A percentile compares a stretch with the other conserved stretches of the same genome.
These are phyloP conservation scores for Baudoinia panamericana DNA, from an alignment of 495 filamentous ascomycete species.

Conservation along the genomic window DNA sequence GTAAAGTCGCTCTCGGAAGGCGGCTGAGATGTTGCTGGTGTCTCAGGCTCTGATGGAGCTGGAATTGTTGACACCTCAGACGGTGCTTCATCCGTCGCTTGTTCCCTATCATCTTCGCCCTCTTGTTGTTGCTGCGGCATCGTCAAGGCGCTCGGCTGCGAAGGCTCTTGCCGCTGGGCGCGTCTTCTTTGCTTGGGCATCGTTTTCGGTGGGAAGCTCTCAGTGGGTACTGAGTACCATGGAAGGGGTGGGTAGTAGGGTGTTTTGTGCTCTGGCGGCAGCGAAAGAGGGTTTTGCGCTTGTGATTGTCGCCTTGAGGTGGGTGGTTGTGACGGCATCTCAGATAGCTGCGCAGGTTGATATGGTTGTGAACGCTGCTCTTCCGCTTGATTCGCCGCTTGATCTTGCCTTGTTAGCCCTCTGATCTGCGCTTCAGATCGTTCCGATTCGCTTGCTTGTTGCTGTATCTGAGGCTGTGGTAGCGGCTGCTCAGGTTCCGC, in stretches of 20 bases:
- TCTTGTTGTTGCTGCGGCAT: no score
- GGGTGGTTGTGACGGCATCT: constrained; percentile 11
- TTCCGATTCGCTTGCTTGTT: no score
- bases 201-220: constrained; percentile 46
- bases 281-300: constrained; percentile 18
- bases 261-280: constrained; percentile 20
- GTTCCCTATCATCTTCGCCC: no score
- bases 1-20: constrained; percentile 54
- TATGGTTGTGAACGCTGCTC: not conserved
- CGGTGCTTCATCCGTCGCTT: constrained; percentile 26
- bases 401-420: no score
- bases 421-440: no score
- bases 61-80: constrained; percentile 28
- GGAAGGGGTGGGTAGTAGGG: constrained; percentile 60
- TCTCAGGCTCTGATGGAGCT: constrained; percentile 45
- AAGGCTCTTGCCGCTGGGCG: no score
- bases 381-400: not conserved
- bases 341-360: no score
- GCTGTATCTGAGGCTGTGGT: constrained; percentile 9
- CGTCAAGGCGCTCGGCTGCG: no score
- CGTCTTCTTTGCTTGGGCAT: constrained; percentile 33
- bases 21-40: constrained; percentile 51
- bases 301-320: constrained; percentile 14
- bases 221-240: constrained; percentile 63
- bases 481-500: constrained; percentile 7